These are phyloP conservation scores for Salisapilia sapeloensis DNA, from an alignment of 352 stramenopile genomes.

Conservation along the genomic window DNA sequence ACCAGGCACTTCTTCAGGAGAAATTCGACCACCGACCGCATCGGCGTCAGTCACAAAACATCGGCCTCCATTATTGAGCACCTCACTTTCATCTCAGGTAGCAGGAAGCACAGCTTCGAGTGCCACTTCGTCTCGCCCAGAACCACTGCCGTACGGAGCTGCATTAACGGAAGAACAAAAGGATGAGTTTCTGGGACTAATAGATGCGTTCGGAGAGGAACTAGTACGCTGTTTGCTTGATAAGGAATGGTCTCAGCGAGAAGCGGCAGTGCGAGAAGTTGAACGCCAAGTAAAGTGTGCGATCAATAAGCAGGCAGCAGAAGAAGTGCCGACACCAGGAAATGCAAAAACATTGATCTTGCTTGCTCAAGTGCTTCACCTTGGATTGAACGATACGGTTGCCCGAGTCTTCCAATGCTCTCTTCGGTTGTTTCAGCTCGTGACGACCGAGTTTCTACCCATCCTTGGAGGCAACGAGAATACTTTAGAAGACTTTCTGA, in stretches of 20 bases:
- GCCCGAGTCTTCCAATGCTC: slow-evolving; percentile 67
- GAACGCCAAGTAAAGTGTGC: slow-evolving; percentile 45
- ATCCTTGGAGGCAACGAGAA: slow-evolving; percentile 20
- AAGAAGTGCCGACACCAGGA: slow-evolving; percentile 30
- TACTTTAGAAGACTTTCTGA: slow-evolving; percentile 37
- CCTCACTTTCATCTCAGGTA: slow-evolving; percentile 19
- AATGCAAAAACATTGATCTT: slow-evolving; percentile 37
- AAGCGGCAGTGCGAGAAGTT: slow-evolving; percentile 55
- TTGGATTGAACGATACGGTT: slow-evolving; percentile 60
- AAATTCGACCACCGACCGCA: slow-evolving; percentile 38
- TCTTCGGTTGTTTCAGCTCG: slow-evolving; percentile 46
- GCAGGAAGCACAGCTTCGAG: slow-evolving; percentile 5
- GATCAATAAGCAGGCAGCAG: slow-evolving; percentile 16
- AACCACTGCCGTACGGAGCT: slow-evolving; percentile 47
- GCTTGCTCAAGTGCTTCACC: slow-evolving; percentile 32
- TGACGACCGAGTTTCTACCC: slow-evolving; percentile 53
- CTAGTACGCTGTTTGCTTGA: slow-evolving; percentile 65
- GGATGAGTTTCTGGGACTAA: slow-evolving; percentile 20
- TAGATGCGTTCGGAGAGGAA: slow-evolving; percentile 42
- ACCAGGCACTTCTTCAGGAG: slow-evolving; percentile 33
- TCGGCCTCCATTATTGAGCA: slow-evolving; percentile 31
- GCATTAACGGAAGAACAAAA: slow-evolving; percentile 46
- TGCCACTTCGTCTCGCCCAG: slow-evolving; percentile 10
- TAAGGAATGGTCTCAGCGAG: slow-evolving; percentile 61
- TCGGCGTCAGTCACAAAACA: slow-evolving; percentile 69